Base-by-base conservation (phyloP, 1,139 yeast genomes). In the Lodderomyces elongisporus region DNA sequence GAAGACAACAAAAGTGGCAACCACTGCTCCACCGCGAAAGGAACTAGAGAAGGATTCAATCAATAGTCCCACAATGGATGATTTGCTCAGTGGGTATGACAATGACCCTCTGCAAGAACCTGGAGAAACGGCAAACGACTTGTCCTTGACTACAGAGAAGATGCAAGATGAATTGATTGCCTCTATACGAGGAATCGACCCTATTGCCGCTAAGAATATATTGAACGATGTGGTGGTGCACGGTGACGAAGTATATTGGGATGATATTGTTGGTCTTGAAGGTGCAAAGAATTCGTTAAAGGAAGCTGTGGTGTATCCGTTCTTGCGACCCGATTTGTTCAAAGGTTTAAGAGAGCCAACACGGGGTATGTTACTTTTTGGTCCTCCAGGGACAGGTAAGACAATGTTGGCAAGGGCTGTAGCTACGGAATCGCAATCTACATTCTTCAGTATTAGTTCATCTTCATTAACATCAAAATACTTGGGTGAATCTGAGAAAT, bases 321-420 rank as follows among this genome's bases (percentile, higher is more conserved):
- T 91, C 54, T 63, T 91, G 44, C 70, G 97, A 32, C 98, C 98
- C 0, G 98, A 91, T 57, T 64, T 91, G 41, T 91, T 91, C 51
- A 74, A 79, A 32, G 98, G 98, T 0, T 64, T 91, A 38, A 69
- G 98, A 45, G 97, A 91, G 56, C 98, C 98, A 1, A 95, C 95
- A 0, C 66, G 96, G 44, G 98, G 98, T 6, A 89, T 91, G 96
- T 64, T 91, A 17, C 62, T 91, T 22, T 91, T 91, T 64, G 98
- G 98, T 0, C 98, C 98, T 1, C 98, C 98, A 0, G 98, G 98
- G 14, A 91, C 98, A 0, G 98, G 98, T 42, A 91, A 91, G 49
- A 91, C 98, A 0, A 91, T 91, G 96, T 69, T 91, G 47, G 97
- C 97, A 0, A 68, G 96, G 44, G 97, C 98, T 0, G 97, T 91